A percentile compares a stretch with the other conserved stretches of the same genome.
phyloP scores from a whole-genome alignment of 2,329 filamentous ascomycete species.

The Cylindrodendrum hubeiense region DNA sequence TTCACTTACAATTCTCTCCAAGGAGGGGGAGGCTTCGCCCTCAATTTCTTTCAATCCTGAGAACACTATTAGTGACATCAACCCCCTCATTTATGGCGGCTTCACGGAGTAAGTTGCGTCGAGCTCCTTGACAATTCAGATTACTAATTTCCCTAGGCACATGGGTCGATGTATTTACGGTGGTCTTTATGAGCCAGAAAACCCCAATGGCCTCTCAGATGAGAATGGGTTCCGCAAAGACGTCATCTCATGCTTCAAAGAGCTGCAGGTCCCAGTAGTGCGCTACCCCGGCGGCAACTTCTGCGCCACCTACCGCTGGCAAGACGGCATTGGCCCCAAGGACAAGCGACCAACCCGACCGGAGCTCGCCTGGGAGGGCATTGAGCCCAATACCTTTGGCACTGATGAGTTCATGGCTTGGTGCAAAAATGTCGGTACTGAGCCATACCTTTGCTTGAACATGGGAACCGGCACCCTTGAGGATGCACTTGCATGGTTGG shows the following conservation, averaged over 20 bases:
- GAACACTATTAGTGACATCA: constrained; percentile 78
- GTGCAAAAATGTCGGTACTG: constrained; percentile 77
- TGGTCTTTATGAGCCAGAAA: constrained; percentile 83
- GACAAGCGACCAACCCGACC: constrained; percentile 68
- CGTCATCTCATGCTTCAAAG: constrained; percentile 78
- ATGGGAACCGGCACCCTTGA: constrained; percentile 73
- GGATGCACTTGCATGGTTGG: constrained; percentile 76
- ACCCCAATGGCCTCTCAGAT: constrained; percentile 76
- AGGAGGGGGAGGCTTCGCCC: constrained; percentile 5
- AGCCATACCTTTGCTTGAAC: constrained; percentile 84
- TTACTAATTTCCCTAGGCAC: constrained; percentile 64
- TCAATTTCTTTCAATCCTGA: constrained; percentile 72
- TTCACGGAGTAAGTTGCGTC: constrained; percentile 77
- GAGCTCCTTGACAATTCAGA: background rate
- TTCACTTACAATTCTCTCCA: constrained; percentile 18
- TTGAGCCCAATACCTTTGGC: constrained; percentile 82
- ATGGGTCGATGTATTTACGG: constrained; percentile 91
- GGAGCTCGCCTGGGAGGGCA: constrained; percentile 82
- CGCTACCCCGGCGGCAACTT: constrained; percentile 90
- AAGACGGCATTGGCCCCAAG: constrained; percentile 80
- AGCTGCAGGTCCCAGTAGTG: constrained; percentile 80
- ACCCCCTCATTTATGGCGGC: constrained; percentile 83
- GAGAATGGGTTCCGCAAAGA: constrained; percentile 81
- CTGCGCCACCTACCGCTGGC: constrained; percentile 85
- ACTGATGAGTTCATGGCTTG: constrained; percentile 88